Base-by-base conservation (phyloP, 2,329 filamentous ascomycete genomes). In the Monosporascus cannonballus region DNA sequence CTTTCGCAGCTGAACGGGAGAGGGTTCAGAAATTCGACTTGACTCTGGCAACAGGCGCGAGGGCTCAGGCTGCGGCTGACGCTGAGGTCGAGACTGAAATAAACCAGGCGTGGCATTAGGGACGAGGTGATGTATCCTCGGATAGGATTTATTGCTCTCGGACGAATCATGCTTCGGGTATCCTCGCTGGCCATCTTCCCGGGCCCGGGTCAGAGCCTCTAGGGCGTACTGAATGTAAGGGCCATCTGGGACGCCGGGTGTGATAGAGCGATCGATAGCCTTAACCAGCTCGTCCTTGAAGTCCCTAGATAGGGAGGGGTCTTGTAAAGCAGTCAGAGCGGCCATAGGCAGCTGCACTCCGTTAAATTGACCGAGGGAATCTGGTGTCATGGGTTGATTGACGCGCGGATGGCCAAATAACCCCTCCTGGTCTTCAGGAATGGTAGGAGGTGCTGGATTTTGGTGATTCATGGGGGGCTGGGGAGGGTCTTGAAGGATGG, bases 191-290 rank as follows among this genome's bases (percentile, higher is more conserved):
- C 75, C 71, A 6, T 84, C 76, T 55, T 89, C 84, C 53, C 85
- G 85, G 62, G 88, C 83, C 47, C 87, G 78, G 6, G 90, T 95
- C 60, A 97, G 75, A 57, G 93, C 90, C 58, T 96, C 89, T 57
- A 97, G 83, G 41, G 93, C 92, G 68, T 94, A 95, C 58, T 87
- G 87, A 57, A 96, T 89, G 69, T 92, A 96, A 0, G 90, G 91
- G 8, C 85, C 87, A 64, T 96, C 88, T 64, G 96, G 91, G 39
- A 90, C 76, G 9, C 86, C 89, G 0, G 91, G 91, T 0, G 89
- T 93, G 51, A 84, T 76, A 41, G 75, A 75, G 53, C 76, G 73
- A 46, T 67, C 55, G 36, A 67, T 78, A 18, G 76, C 73, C 50
- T 77, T 69, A 48, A 76, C 71, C 37, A 81, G 65, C 44, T 79